Evolutionary conservation across 352 stramenopile genomes (phyloP).

Genomic region (Thraustotheca clavata): DNA sequence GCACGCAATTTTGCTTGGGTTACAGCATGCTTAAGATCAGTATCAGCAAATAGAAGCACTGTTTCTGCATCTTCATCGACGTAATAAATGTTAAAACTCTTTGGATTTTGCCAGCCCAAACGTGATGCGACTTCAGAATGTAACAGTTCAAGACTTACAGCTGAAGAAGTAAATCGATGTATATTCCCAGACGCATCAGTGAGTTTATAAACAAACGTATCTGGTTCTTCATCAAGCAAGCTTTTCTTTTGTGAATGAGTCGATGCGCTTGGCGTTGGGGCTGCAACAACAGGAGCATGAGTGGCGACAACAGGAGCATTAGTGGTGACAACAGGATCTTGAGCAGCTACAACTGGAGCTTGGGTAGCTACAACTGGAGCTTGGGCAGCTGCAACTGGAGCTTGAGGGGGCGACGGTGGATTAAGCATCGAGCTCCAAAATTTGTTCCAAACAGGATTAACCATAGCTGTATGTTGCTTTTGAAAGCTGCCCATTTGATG

Average conservation of each 20-base stretch:
- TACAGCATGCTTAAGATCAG: conserved; percentile 74
- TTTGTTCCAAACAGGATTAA: conserved; percentile 69
- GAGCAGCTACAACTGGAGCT: neutral
- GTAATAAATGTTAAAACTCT: conserved; percentile 65
- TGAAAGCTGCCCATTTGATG: conserved; percentile 80
- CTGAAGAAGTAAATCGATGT: conserved; percentile 78
- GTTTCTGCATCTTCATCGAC: conserved; percentile 77
- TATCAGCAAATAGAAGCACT: conserved; percentile 69
- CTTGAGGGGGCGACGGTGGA: conserved; percentile 25
- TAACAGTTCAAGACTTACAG: conserved; percentile 59
- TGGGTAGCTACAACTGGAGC: no score
- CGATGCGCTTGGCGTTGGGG: conserved; percentile 16
- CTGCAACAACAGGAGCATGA: neutral
- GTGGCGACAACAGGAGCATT: neutral
- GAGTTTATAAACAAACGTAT: conserved; percentile 79
- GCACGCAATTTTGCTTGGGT: conserved; percentile 63
- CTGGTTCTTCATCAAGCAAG: conserved; percentile 23
- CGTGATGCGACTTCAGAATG: conserved; percentile 61
- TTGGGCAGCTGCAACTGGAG: conserved; percentile 25
- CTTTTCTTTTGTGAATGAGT: neutral
- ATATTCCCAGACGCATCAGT: conserved; percentile 74
- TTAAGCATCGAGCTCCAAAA: conserved; percentile 39
- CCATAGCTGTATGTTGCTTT: conserved; percentile 46
- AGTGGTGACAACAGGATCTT: neutral
- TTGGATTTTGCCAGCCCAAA: no score